phyloP scores from a whole-genome alignment of 2,329 filamentous ascomycete genomes.

The Macrophomina pseudophaseolina region DNA sequence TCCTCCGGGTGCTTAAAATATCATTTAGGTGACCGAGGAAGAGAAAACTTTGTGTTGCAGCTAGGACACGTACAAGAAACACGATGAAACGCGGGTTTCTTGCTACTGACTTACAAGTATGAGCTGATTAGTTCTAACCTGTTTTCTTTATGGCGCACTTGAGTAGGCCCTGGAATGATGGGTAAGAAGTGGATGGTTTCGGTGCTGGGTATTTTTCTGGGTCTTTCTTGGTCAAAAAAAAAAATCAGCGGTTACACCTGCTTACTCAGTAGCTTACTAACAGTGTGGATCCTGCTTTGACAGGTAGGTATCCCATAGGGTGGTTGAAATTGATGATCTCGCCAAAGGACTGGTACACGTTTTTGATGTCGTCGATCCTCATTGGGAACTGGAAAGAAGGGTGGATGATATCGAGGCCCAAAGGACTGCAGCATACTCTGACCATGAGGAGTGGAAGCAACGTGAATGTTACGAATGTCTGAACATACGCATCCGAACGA shows the following conservation, averaged over 20 bases:
- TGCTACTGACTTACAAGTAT: slow-evolving; percentile 14
- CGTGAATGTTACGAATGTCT: neutral
- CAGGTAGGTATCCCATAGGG: slow-evolving; percentile 1
- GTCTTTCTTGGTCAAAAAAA: neutral
- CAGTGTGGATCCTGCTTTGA: slow-evolving; percentile 2
- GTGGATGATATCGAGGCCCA: no score
- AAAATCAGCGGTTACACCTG: neutral
- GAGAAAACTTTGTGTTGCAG: neutral
- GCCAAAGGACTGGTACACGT: neutral
- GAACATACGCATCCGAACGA: neutral
- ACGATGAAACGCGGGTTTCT: neutral
- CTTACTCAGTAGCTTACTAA: neutral
- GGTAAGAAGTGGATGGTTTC: slow-evolving; percentile 16
- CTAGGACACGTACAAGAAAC: neutral
- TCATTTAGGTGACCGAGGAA: neutral
- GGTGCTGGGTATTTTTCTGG: neutral
- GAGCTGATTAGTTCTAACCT: slow-evolving; percentile 18
- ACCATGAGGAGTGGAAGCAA: no score
- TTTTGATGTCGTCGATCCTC: neutral
- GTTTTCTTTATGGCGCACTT: slow-evolving; percentile 10
- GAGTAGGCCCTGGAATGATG: neutral
- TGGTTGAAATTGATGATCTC: neutral
- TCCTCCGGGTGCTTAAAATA: slow-evolving; percentile 44
- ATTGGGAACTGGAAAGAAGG: no score
- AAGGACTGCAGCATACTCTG: no score